Evolutionary conservation across 495 filamentous ascomycete genomes (phyloP).

Genomic region (Parmelia sp.): DNA sequence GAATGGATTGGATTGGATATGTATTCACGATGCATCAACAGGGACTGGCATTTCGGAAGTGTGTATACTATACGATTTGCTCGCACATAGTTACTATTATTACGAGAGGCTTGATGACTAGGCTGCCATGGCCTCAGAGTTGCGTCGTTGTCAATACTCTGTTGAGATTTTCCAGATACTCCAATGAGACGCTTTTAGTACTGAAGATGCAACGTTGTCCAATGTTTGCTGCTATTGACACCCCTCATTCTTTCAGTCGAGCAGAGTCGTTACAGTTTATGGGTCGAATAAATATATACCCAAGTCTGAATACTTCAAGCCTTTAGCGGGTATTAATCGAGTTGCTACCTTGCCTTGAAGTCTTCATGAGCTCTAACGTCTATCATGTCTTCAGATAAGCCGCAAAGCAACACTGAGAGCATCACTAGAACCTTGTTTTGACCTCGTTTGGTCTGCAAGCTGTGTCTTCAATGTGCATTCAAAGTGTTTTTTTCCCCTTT

Average conservation of each 20-base stretch:
- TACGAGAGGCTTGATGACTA: background rate
- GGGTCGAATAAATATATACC: background rate
- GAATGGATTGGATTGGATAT: slow-evolving; percentile 4
- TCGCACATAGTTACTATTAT: background rate
- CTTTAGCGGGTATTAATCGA: background rate
- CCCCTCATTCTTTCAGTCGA: background rate
- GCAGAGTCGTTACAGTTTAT: background rate
- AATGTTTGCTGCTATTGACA: background rate
- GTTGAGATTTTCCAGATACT: background rate
- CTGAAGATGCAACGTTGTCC: background rate
- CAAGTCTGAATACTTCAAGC: background rate
- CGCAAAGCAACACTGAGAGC: background rate
- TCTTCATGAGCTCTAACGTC: background rate
- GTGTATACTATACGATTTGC: background rate
- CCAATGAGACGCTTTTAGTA: background rate
- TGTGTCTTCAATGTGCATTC: background rate
- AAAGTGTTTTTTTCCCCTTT: background rate
- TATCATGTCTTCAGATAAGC: background rate
- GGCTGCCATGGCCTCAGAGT: background rate
- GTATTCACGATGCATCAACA: background rate
- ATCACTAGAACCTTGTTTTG: background rate
- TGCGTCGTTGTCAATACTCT: no score
- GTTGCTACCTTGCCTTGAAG: background rate
- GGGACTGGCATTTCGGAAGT: background rate
- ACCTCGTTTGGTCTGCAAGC: background rate